phyloP scores from a whole-genome alignment of 768 basidiomycete species.

The Leccinum incarnatum region DNA sequence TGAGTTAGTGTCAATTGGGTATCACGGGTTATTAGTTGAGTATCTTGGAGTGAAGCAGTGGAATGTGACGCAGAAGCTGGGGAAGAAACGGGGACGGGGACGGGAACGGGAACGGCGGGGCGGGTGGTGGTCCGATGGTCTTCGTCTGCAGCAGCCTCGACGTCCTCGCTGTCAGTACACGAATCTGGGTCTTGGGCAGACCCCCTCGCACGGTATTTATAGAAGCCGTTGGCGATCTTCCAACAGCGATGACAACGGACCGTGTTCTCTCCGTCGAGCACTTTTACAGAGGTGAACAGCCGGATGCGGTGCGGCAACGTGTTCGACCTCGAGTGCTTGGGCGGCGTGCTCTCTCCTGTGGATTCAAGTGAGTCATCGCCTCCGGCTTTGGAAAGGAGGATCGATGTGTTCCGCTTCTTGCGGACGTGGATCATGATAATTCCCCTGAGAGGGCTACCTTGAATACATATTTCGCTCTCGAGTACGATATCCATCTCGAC shows the following conservation, averaged over 20 bases:
- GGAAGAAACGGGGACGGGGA: not conserved
- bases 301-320: slow-evolving; percentile 51
- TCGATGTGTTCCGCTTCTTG: slow-evolving; percentile 43
- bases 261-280: slow-evolving; percentile 90
- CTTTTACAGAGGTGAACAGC: slow-evolving; percentile 91
- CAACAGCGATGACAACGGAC: slow-evolving; percentile 93
- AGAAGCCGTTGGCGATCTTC: slow-evolving; percentile 79
- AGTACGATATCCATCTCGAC: slow-evolving; percentile 82
- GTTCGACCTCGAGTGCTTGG: slow-evolving; percentile 18
- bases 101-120: slow-evolving; percentile 5
- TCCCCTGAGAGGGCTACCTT: slow-evolving; percentile 74
- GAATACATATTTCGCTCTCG: slow-evolving; percentile 71
- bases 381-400: slow-evolving; percentile 54
- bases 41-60: slow-evolving; percentile 38
- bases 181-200: slow-evolving; percentile 27
- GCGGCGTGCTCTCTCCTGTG: slow-evolving; percentile 25
- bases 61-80: slow-evolving; percentile 29
- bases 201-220: slow-evolving; percentile 32
- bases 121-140: slow-evolving; percentile 30
- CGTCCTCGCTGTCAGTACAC: slow-evolving; percentile 35
- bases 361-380: slow-evolving; percentile 3
- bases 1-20: slow-evolving; percentile 17
- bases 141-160: slow-evolving; percentile 19
- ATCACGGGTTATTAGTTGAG: slow-evolving; percentile 25
- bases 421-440: slow-evolving; percentile 63